Evolutionary conservation across 2,329 filamentous ascomycete genomes (phyloP), one percentile per base, ranked within the genome.

Genomic region (Ophiobolus disseminans): DNA sequence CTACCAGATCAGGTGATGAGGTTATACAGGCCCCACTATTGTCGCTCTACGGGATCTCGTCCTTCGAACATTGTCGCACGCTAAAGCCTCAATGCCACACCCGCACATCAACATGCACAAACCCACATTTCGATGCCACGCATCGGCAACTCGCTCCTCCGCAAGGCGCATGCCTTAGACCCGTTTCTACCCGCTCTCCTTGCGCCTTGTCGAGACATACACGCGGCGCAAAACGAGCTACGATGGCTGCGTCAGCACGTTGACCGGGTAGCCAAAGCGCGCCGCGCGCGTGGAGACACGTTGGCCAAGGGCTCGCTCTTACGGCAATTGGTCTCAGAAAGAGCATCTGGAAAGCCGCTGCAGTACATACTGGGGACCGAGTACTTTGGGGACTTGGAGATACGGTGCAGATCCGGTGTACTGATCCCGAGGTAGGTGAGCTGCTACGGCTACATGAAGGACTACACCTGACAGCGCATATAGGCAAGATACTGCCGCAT

Each of bases 351-450:
- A 1, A 82, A 86, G 48, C 94, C 94, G 1, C 75, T 99, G 25
- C 94, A 97, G 71, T 97, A 97, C 68, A 81, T 97, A 17, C 77
- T 99, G 1, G 91, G 91, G 3, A 86, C 86, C 4, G 91, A 97
- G 70, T 94, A 88, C 1, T 97, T 99, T 74, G 93, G 92, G 0
- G 76, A 84, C 4, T 75, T 97, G 13, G 88, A 96, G 32, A 88
- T 99, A 36, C 75, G 81, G 45, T 97, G 92, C 66, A 79, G 78
- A 21, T 82, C 79, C 9, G 90, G 90, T 2, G 92, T 97, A 4
- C 77, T 99, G 47, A 96, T 97, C 57, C 94, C 94, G 26, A 83
- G 93, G 77, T 86, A 58, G 13, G 75, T 39, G 55, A 1, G 22
- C 5, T 19, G 34, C 41, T 81, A 42, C 4, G 17, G 11, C 28